Percentiles rank a stretch among this genome's conserved stretches.
These are phyloP conservation scores for Colletotrichum shisoi DNA, from an alignment of 2,329 filamentous ascomycete genomes.

Conservation along the genomic window DNA sequence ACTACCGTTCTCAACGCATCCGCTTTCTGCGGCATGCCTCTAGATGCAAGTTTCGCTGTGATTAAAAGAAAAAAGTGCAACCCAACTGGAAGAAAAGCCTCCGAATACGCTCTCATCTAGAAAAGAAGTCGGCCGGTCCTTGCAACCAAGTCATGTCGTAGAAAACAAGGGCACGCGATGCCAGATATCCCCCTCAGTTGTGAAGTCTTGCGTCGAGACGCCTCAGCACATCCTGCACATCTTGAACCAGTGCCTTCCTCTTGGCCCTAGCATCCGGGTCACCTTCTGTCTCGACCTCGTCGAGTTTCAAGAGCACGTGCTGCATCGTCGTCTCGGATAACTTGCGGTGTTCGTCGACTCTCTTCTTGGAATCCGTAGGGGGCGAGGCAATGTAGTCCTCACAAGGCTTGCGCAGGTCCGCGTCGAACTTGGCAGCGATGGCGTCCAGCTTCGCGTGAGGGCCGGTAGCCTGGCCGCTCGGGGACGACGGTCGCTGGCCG, in stretches of 20 bases:
- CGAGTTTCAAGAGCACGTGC: constrained; percentile 78
- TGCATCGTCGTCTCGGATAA: constrained; percentile 79
- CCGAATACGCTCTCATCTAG: constrained; percentile 18
- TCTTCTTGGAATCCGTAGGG: constrained; percentile 71
- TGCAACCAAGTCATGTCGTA: constrained; percentile 23
- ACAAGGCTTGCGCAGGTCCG: constrained; percentile 71
- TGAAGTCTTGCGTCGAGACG: constrained; percentile 62
- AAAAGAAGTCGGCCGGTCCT: constrained; percentile 14
- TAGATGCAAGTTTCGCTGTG: constrained; percentile 39
- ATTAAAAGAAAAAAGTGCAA: constrained; percentile 26
- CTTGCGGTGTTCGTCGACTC: constrained; percentile 76
- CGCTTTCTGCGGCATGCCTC: constrained; percentile 25
- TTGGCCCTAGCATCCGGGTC: constrained; percentile 69
- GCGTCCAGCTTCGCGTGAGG: constrained; percentile 70
- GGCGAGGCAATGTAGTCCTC: constrained; percentile 68
- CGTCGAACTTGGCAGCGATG: constrained; percentile 70
- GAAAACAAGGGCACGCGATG: constrained; percentile 17
- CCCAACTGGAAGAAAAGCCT: constrained; percentile 14
- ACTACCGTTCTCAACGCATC: background rate
- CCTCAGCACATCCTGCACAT: constrained; percentile 72
- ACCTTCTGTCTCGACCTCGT: constrained; percentile 77
- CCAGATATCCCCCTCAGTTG: constrained; percentile 3
- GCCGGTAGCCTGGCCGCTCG: constrained; percentile 47
- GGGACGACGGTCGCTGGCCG: constrained; percentile 52
- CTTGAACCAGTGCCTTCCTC: constrained; percentile 76